Conservation (phyloP, 1,284 basidiomycete genomes). For the Tilletia walkeri region DNA sequence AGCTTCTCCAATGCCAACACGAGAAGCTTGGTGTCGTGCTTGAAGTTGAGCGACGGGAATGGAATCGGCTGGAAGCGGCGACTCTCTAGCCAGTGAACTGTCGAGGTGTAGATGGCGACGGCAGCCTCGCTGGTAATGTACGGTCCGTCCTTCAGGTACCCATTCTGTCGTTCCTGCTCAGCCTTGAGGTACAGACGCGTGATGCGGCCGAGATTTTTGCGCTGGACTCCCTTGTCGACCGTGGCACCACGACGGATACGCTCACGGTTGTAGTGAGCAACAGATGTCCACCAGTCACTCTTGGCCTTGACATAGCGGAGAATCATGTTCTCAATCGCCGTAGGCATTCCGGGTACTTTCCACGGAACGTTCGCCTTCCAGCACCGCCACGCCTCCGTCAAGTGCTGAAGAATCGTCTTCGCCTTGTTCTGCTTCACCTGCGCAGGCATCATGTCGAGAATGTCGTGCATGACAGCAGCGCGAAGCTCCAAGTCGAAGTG, state of each 20-base stretch:
- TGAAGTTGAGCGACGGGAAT: constrained; percentile 55
- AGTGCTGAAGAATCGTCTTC: constrained; percentile 95
- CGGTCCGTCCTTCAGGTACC: constrained; percentile 54
- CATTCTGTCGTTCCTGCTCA: constrained; percentile 54
- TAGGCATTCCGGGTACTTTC: constrained; percentile 96
- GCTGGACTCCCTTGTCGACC: constrained; percentile 97
- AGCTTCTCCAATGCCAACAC: constrained; percentile 54
- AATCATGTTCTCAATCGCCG: constrained; percentile 98
- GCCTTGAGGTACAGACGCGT: constrained; percentile 65
- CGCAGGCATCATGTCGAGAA: constrained; percentile 86
- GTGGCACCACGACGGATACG: constrained; percentile 94
- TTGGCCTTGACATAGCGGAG: constrained; percentile 99
- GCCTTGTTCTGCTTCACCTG: constrained; percentile 98
- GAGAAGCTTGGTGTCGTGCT: constrained; percentile 54
- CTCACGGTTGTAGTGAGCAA: constrained; percentile 86
- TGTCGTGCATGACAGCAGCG: constrained; percentile 99
- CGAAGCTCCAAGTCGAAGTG: constrained; percentile 97
- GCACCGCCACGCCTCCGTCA: constrained; percentile 91
- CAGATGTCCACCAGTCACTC: constrained; percentile 98
- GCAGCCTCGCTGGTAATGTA: constrained; percentile 54
- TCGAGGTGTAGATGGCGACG: constrained; percentile 55
- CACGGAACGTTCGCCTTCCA: constrained; percentile 99
- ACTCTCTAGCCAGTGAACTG: constrained; percentile 55
- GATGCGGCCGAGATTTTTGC: constrained; percentile 88
- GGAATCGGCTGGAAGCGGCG: constrained; percentile 55